Evolutionary conservation across 768 basidiomycete species (phyloP).

Genomic region (Tylopilus sp.): DNA sequence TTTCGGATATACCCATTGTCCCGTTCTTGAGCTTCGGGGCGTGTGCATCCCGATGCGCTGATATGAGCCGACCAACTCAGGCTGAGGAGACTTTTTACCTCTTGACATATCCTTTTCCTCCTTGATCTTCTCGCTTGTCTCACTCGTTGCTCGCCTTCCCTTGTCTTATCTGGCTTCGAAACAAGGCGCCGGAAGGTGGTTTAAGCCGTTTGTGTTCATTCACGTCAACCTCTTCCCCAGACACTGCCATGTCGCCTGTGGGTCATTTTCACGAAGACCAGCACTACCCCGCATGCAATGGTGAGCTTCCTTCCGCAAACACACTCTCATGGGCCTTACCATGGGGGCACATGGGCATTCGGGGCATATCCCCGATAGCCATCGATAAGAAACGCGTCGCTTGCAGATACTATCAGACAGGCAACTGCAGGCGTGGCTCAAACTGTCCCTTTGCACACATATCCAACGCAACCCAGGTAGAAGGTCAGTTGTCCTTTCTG

Average conservation of each 20-base stretch:
- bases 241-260: conserved; percentile 6
- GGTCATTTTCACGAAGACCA: conserved; percentile 15
- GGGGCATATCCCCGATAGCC: neutral
- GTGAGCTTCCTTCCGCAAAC: conserved; percentile 10
- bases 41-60: conserved; percentile 11
- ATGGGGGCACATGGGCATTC: conserved; percentile 10
- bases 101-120: conserved; percentile 17
- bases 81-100: conserved; percentile 5
- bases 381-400: conserved; percentile 7
- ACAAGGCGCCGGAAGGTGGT: conserved; percentile 26
- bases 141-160: conserved; percentile 21
- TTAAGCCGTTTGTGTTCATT: conserved; percentile 10
- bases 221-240: neutral
- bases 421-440: conserved; percentile 26
- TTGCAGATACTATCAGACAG: conserved; percentile 27
- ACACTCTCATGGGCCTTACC: conserved; percentile 6
- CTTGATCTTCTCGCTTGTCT: conserved; percentile 20
- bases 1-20: conserved; percentile 36
- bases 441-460: conserved; percentile 26
- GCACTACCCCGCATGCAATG: conserved; percentile 4
- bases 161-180: conserved; percentile 41
- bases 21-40: conserved; percentile 17
- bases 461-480: conserved; percentile 3
- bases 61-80: conserved; percentile 18
- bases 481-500: conserved; percentile 15